A percentile compares a stretch with the other conserved stretches of the same genome.
These are phyloP conservation scores for Ascocoryne sarcoides DNA, from an alignment of 2,329 filamentous ascomycete species.

Conservation along the genomic window DNA sequence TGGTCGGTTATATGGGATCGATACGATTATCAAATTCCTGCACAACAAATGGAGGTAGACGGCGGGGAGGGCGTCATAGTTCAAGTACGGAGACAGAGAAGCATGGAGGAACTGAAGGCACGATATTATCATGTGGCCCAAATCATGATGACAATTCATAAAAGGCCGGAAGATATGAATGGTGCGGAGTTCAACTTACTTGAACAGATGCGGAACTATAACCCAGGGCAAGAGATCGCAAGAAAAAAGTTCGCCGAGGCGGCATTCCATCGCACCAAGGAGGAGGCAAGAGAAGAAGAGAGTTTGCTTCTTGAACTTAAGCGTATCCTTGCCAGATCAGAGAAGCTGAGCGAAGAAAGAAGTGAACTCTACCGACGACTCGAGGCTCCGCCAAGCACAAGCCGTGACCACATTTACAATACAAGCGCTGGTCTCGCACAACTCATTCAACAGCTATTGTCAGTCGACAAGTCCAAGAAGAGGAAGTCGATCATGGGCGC, in stretches of 20 bases:
- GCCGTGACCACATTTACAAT: conserved; percentile 68
- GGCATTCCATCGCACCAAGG: conserved; percentile 68
- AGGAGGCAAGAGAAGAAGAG: conserved; percentile 89
- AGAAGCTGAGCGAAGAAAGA: conserved; percentile 79
- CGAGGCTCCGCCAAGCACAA: conserved; percentile 65
- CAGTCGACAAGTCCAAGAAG: conserved; percentile 82
- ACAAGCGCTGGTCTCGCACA: conserved; percentile 71
- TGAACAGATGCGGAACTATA: conserved; percentile 80
- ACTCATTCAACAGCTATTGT: conserved; percentile 74
- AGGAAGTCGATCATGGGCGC: conserved; percentile 57
- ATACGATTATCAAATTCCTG: conserved; percentile 61
- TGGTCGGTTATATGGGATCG: conserved; percentile 91
- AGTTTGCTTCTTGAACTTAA: conserved; percentile 83
- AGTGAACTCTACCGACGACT: conserved; percentile 79
- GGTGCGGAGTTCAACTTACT: conserved; percentile 73
- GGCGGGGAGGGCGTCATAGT: conserved; percentile 43
- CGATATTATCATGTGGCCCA: conserved; percentile 84
- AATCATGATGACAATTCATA: conserved; percentile 71
- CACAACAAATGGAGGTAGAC: conserved; percentile 35
- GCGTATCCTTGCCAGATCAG: conserved; percentile 79
- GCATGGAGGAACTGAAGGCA: conserved; percentile 83
- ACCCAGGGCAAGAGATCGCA: conserved; percentile 66
- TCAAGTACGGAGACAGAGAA: conserved; percentile 43
- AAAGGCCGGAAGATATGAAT: conserved; percentile 79
- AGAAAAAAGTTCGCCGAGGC: conserved; percentile 80